Evolutionary conservation across 2,329 filamentous ascomycete genomes (phyloP).

Genomic region (Xylariomycetidae sp.): DNA sequence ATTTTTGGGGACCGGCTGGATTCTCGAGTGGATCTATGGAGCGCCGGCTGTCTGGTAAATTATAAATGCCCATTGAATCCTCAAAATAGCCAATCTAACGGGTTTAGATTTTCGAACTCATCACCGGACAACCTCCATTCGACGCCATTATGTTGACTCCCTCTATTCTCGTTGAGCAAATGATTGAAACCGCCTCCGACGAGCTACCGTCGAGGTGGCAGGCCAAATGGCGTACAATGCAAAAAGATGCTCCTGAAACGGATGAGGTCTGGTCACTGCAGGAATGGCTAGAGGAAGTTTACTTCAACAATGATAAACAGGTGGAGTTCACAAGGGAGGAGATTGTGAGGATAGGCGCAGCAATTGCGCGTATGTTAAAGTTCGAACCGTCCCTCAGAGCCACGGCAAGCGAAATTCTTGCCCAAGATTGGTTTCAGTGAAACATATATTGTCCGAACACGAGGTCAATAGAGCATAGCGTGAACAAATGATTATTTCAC

Average conservation of each 20-base stretch:
- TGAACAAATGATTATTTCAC: too few species aligned
- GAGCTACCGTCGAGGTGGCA: constrained; percentile 8
- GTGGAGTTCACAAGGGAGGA: constrained; percentile 3
- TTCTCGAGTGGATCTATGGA: constrained; percentile 8
- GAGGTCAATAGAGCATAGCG: too few species aligned
- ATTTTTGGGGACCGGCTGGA: constrained; percentile 6
- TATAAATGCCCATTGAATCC: not conserved
- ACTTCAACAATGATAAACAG: constrained; percentile 2
- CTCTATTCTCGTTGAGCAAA: constrained; percentile 1
- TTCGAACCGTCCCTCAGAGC: too few species aligned
- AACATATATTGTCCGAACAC: too few species aligned
- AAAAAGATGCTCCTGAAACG: not conserved
- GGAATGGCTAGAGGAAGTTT: constrained; percentile 6
- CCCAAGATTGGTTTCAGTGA: too few species aligned
- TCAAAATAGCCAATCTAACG: not conserved
- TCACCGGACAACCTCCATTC: constrained; percentile 8
- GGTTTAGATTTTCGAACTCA: constrained; percentile 8
- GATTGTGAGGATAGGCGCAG: constrained; percentile 1
- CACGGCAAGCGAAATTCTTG: too few species aligned
- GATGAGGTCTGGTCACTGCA: too few species aligned
- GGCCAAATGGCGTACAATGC: constrained; percentile 4
- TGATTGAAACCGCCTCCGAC: constrained; percentile 4
- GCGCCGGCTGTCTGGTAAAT: constrained; percentile 8
- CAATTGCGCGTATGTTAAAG: too few species aligned
- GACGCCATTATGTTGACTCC: constrained; percentile 1